Evolutionary conservation across 192 early-diverging fungal species (phyloP), one percentile per base, ranked within the genome.

Genomic region (Mortierella antarctica): DNA sequence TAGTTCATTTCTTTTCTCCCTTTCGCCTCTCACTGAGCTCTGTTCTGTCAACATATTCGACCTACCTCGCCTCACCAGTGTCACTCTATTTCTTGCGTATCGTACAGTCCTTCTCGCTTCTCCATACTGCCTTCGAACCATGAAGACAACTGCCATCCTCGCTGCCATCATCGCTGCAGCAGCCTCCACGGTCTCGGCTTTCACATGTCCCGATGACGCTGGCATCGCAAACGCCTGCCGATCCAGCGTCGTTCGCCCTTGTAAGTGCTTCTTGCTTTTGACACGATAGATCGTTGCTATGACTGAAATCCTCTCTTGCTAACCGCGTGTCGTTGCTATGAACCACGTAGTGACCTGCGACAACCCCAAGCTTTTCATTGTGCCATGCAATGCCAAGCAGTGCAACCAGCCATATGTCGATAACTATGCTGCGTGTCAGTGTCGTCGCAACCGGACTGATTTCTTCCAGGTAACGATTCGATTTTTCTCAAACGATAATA

Each of bases 341-440:
- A 31, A 31, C 31, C 31, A 31, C 31, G 57, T 60, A 73, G 71
- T 73, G 71, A n/a, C 17, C 20, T 73, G 71, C 56, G 59, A 42
- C 71, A 57, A 73, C 47, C 71, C 71, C 9, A 57, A 52, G 7
- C 39, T 59, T 3, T 65, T 59, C 46, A 46, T 57, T n/a, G 13
- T 18, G 15, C 31, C 23, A n/a, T 73, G 71, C 62, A 73, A 73
- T 52, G 71, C 47, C 7, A 73, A 59, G 40, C 71, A 73, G 57
- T 73, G 71, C 62, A 73, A 18, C 62, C 71, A 73, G 56, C 14
- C 39, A 9, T 73, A 73, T 42, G 59, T 73, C 6, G 48, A 73
- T 49, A 65, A 73, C 48, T 73, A 73, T 61, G 44, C 71, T 49
- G 71, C 71, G 12, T 73, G 71, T 21, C 53, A 65, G 40, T 73